A percentile compares a stretch with the other conserved stretches of the same genome.
These are phyloP conservation scores for Cymbopogon citratus DNA, from an alignment of 176 grass and related monocot genomes.

Conservation along the genomic window DNA sequence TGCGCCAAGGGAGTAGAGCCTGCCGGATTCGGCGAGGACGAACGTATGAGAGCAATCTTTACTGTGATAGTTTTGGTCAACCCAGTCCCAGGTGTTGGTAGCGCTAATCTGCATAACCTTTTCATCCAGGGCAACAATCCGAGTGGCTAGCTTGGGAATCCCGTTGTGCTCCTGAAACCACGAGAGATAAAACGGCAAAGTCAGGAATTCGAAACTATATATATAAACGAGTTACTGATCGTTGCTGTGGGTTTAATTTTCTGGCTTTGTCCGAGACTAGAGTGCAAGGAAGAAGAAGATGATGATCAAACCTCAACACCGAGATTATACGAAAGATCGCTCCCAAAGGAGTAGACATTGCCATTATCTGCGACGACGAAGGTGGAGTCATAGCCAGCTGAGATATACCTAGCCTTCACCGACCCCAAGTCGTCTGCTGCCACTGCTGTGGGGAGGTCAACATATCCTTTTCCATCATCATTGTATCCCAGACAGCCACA, in stretches of 20 bases:
- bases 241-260: too few relatives aligned
- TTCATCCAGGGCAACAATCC: slow-evolving; percentile 16
- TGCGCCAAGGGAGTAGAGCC: slow-evolving; percentile 42
- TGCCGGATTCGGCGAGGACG: slow-evolving; percentile 44
- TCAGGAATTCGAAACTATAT: not conserved
- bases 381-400: slow-evolving; percentile 34
- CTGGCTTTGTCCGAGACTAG: not conserved
- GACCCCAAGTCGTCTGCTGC: not conserved
- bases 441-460: slow-evolving; percentile 27
- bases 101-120: slow-evolving; percentile 41
- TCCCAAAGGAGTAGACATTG: slow-evolving; percentile 52
- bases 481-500: slow-evolving; percentile 46
- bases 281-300: not conserved
- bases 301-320: slow-evolving; percentile 39
- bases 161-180: slow-evolving; percentile 20
- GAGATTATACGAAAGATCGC: not conserved
- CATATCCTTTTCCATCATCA: slow-evolving; percentile 13
- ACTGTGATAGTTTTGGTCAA: too few relatives aligned
- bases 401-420: slow-evolving; percentile 46
- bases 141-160: slow-evolving; percentile 37
- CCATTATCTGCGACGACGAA: slow-evolving; percentile 47
- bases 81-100: slow-evolving; percentile 38
- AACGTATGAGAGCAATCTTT: slow-evolving; percentile 13
- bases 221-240: too few relatives aligned
- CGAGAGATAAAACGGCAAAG: not conserved